Evolutionary conservation across 106 monocot genomes (phyloP).

Genomic region (Dioscorea alata): DNA sequence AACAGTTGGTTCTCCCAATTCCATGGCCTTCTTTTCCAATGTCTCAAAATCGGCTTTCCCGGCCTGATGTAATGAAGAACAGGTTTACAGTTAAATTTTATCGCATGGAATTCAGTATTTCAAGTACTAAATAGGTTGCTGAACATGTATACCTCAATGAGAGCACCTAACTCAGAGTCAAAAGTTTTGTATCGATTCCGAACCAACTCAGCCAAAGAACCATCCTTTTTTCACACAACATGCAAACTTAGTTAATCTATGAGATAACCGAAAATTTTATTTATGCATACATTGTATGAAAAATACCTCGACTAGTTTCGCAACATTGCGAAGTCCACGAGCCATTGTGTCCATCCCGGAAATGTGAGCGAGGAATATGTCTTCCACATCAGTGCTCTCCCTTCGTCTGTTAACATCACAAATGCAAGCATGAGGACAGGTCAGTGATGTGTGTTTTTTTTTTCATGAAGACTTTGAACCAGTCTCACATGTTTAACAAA

Average conservation of each 20-base stretch:
- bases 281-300: background rate
- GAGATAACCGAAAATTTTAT: background rate
- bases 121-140: background rate
- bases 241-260: background rate
- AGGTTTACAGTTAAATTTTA: no score
- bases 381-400: conserved; percentile 97
- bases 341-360: conserved; percentile 97
- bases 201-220: conserved; percentile 68
- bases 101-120: no score
- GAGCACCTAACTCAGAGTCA: conserved; percentile 69
- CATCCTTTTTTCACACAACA: conserved; percentile 46
- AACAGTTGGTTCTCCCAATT: conserved; percentile 81
- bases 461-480: background rate
- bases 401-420: conserved; percentile 43
- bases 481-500: background rate
- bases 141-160: conserved; percentile 74
- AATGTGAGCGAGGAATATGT: conserved; percentile 89
- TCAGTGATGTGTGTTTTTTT: background rate
- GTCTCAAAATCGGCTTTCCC: conserved; percentile 88
- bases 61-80: conserved; percentile 35
- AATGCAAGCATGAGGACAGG: no score
- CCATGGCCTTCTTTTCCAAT: conserved; percentile 85
- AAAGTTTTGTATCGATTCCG: conserved; percentile 80
- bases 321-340: conserved; percentile 94
- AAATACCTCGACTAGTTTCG: conserved; percentile 71